A percentile compares a stretch with the other conserved stretches of the same genome.
These are phyloP conservation scores for Pinus taeda DNA, from an alignment of 75 land plant species.

Conservation along the genomic window DNA sequence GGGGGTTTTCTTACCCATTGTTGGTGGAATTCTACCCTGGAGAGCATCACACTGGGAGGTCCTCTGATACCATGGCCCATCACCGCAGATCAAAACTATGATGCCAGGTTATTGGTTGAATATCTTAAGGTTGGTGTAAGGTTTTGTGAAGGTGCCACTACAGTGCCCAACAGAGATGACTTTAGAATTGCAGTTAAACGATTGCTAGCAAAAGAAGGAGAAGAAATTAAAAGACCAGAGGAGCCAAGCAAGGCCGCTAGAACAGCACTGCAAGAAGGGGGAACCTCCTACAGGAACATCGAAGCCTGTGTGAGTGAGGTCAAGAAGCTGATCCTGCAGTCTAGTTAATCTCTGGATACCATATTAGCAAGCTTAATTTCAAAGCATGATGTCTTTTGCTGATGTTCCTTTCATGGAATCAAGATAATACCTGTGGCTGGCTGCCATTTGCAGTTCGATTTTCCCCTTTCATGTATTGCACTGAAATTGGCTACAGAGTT, in stretches of 20 bases:
- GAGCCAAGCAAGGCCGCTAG: not conserved
- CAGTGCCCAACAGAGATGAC: too few relatives aligned
- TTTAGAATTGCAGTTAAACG: too few relatives aligned
- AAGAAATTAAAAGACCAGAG: not conserved
- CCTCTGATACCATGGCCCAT: conserved; percentile 22
- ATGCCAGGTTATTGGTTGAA: not conserved
- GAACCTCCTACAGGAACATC: not conserved
- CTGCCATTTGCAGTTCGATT: too few relatives aligned
- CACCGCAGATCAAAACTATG: conserved; percentile 8
- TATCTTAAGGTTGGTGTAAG: not conserved
- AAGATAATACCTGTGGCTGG: too few relatives aligned
- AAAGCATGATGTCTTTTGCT: too few relatives aligned
- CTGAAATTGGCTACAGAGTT: too few relatives aligned
- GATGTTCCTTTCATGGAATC: too few relatives aligned
- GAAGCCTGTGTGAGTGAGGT: not conserved
- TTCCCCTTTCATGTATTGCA: too few relatives aligned
- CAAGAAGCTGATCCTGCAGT: not conserved
- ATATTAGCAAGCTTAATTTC: too few relatives aligned
- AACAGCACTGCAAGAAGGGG: not conserved
- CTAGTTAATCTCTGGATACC: too few relatives aligned
- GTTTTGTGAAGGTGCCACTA: not conserved
- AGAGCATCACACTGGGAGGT: conserved; percentile 9
- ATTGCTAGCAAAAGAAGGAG: not conserved
- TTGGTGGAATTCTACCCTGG: conserved; percentile 17
- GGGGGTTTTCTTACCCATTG: conserved; percentile 21